Evolutionary conservation across 805 yeast species (phyloP), one percentile per base, ranked within the genome.

Genomic region (Cyberlindnera veronae): DNA sequence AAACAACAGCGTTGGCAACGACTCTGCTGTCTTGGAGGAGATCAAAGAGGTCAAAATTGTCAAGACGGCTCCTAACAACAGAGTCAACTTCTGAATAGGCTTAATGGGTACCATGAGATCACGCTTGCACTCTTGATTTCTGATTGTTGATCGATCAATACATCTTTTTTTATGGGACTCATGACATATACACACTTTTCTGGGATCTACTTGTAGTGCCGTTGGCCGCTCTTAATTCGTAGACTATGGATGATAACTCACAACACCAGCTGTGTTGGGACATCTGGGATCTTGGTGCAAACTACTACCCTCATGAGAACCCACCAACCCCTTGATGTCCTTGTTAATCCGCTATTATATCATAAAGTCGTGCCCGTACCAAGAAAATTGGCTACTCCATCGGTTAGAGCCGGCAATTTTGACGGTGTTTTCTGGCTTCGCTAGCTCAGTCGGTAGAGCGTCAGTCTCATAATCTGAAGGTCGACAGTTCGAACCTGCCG

Each of bases 381-480:
- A 21, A 21, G 11, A 21, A 11, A n/a, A n/a, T n/a, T n/a, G n/a
- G n/a, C n/a, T n/a, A n/a, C n/a, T n/a, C n/a, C n/a, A 8, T 22
- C 24, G 11, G 8, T 22, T 22, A 22, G 24, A 11, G 24, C 24
- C 24, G 24, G 24, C 24, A 22, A 22, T 29, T 29, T 14, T 8
- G 10, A 29, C 10, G 11, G 21, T 18, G 15, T 32, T 4, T 39
- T 27, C 14, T 26, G 21, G 74, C 74, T 69, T 65, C 66, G 61
- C 73, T 70, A 69, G 75, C 75, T 69, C 74, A 70, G 74, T 69
- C 67, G 75, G 75, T 61, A 70, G 75, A 69, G 75, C 74, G 74
- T 70, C 74, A 69, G 75, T 69, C 75, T 70, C 74, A 69, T 70
- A 69, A 69, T 69, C 74, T 68, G 72, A 69, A 69, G 73, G 73